phyloP scores from a whole-genome alignment of 441 rosid genomes.

The Corymbia calophylla region DNA sequence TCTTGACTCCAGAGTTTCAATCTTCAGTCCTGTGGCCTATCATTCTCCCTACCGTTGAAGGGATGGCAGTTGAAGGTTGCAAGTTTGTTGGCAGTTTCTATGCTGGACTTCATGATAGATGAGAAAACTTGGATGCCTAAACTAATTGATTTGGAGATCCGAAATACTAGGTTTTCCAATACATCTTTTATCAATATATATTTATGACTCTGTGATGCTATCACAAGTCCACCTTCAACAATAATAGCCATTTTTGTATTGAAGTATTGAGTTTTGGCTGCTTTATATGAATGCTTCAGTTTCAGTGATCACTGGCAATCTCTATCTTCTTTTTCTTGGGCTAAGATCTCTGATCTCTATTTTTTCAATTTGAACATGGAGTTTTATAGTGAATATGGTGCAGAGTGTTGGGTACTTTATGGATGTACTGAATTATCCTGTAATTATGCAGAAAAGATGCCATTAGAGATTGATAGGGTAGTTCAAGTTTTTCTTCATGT shows the following conservation, averaged over 20 bases:
- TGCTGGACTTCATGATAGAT: constrained; percentile 91
- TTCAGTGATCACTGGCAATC: not conserved
- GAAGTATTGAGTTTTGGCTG: not conserved
- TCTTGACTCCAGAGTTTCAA: constrained; percentile 63
- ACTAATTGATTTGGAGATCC: constrained; percentile 93
- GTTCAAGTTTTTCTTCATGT: not conserved
- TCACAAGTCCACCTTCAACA: not conserved
- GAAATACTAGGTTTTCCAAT: constrained; percentile 66
- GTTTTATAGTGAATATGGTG: not conserved
- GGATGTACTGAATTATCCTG: not conserved
- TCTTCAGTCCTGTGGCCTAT: constrained; percentile 65
- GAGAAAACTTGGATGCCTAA: constrained; percentile 83
- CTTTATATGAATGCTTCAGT: not conserved
- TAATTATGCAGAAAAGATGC: not conserved
- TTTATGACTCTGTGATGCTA: not conserved
- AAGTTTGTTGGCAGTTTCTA: constrained; percentile 76
- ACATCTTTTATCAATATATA: not conserved
- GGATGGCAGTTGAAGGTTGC: constrained; percentile 83
- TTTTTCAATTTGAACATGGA: not conserved
- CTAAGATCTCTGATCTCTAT: not conserved
- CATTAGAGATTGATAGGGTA: not conserved
- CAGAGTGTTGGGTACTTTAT: not conserved
- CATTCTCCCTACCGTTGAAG: constrained; percentile 72
- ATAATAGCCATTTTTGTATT: not conserved
- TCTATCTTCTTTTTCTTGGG: not conserved